These are phyloP conservation scores for Globisporangium apiculatum DNA, from an alignment of 352 stramenopile genomes.

Conservation along the genomic window DNA sequence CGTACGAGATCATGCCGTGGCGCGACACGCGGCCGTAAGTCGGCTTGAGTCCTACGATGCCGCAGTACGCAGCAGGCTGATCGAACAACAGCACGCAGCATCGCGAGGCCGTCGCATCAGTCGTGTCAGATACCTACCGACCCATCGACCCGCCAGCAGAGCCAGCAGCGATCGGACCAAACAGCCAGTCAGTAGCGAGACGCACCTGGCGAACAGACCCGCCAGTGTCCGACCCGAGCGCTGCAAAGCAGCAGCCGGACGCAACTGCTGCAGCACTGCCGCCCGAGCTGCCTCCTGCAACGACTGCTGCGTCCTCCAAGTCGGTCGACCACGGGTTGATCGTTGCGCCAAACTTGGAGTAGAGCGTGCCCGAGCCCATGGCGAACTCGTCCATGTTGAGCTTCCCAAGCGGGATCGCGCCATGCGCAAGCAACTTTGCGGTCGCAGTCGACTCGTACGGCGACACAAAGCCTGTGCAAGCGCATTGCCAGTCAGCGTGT, in stretches of 20 bases:
- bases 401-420: conserved; percentile 92
- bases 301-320: conserved; percentile 40
- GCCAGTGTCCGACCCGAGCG: conserved; percentile 96
- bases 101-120: too few species aligned
- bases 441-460: conserved; percentile 88
- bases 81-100: background rate
- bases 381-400: conserved; percentile 99
- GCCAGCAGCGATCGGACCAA: background rate
- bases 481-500: too few species aligned
- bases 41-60: conserved; percentile 95
- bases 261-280: conserved; percentile 92
- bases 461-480: conserved; percentile 64
- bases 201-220: conserved; percentile 92
- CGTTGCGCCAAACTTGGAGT: conserved; percentile 83
- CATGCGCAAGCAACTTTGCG: conserved; percentile 76
- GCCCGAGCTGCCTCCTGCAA: conserved; percentile 92
- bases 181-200: background rate
- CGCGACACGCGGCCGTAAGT: conserved; percentile 96
- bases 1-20: conserved; percentile 95
- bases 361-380: conserved; percentile 95
- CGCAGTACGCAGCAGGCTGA: conserved; percentile 92
- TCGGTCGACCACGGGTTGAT: conserved; percentile 85
- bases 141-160: background rate
- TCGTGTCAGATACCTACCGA: too few species aligned
- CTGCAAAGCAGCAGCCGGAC: conserved; percentile 86